These are phyloP conservation scores for Circinella minor DNA, from an alignment of 371 early-diverging fungal species.

Conservation along the genomic window DNA sequence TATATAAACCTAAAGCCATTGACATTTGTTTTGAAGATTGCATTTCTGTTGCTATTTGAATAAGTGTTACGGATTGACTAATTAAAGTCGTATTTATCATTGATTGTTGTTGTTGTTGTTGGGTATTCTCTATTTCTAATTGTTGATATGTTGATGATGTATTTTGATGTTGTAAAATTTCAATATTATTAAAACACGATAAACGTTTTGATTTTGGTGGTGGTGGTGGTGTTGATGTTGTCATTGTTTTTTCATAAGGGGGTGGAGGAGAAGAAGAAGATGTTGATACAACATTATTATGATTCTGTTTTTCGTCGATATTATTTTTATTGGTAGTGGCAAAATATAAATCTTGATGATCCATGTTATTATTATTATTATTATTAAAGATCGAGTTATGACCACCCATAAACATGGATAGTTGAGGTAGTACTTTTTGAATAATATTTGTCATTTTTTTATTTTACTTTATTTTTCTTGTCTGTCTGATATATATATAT, in stretches of 20 bases:
- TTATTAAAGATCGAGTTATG: background rate
- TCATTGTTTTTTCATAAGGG: constrained; percentile 34
- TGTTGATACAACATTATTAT: background rate
- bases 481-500: constrained; percentile 5
- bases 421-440: background rate
- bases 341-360: background rate
- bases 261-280: constrained; percentile 36
- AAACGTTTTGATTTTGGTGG: background rate
- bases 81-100: constrained; percentile 44
- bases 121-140: constrained; percentile 7
- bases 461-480: too few species aligned
- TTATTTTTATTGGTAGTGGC: background rate
- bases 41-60: constrained; percentile 55
- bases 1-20: constrained; percentile 56
- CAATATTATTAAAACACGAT: too few species aligned
- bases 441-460: background rate
- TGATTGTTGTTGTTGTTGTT: background rate
- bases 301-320: background rate
- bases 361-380: background rate
- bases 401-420: background rate
- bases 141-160: too few species aligned
- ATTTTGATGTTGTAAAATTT: too few species aligned
- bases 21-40: constrained; percentile 38
- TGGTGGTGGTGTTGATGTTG: constrained; percentile 1
- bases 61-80: constrained; percentile 52